Evolutionary conservation across 441 rosid species (phyloP).

Genomic region (Monsonia emarginata): DNA sequence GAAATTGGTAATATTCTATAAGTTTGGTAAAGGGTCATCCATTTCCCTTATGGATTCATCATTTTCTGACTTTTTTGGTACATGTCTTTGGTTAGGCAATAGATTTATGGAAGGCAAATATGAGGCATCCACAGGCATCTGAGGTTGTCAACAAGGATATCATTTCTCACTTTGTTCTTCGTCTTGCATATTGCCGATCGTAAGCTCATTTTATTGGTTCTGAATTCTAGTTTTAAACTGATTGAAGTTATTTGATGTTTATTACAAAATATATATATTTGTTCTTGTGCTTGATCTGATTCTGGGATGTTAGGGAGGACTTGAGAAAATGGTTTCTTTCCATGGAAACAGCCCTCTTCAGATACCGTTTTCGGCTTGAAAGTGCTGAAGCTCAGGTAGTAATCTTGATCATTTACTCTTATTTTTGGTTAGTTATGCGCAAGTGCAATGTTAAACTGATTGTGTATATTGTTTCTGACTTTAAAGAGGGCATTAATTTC

Average conservation of each 20-base stretch:
- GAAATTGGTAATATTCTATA: conserved; percentile 2
- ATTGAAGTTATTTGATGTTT: not conserved
- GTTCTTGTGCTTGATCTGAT: not conserved
- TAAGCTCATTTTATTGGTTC: conserved; percentile 22
- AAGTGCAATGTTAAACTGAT: conserved; percentile 4
- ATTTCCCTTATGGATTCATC: too few species aligned
- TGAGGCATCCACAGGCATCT: conserved; percentile 30
- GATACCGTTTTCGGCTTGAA: conserved; percentile 37
- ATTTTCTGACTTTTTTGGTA: conserved; percentile 4
- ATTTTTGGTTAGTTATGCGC: not conserved
- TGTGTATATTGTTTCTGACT: conserved; percentile 8
- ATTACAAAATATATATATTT: not conserved
- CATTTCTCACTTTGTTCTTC: conserved; percentile 73
- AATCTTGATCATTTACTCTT: not conserved
- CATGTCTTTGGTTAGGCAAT: conserved; percentile 24
- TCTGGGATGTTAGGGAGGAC: conserved; percentile 54
- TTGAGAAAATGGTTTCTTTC: conserved; percentile 89
- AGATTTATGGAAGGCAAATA: too few species aligned
- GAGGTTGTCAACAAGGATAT: conserved; percentile 56
- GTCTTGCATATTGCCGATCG: conserved; percentile 91
- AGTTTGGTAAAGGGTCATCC: too few species aligned
- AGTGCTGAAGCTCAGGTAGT: conserved; percentile 51
- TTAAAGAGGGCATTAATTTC: conserved; percentile 47
- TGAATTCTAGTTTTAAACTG: not conserved
- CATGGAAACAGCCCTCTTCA: conserved; percentile 73